Evolutionary conservation across 768 basidiomycete genomes (phyloP).

Genomic region (Sporobolomyces pararoseus): DNA sequence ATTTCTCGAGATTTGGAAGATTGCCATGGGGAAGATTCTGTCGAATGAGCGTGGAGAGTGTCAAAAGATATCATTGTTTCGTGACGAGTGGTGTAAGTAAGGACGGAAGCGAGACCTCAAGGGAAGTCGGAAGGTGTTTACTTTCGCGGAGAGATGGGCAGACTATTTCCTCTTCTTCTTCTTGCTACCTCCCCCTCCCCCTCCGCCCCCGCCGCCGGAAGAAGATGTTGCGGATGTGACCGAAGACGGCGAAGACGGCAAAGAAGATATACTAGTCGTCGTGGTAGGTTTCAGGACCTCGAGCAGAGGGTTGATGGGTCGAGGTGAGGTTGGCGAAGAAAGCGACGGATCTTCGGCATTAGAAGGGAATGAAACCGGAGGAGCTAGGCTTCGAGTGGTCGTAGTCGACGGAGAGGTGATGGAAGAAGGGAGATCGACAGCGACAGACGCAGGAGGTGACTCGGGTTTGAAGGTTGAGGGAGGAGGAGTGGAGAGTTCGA

Average conservation of each 20-base stretch:
- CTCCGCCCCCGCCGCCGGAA: neutral
- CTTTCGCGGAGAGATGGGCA: too few relatives aligned
- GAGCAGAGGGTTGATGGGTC: constrained; percentile 3
- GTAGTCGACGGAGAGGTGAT: neutral
- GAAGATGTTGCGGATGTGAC: neutral
- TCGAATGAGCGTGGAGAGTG: too few relatives aligned
- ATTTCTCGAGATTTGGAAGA: too few relatives aligned
- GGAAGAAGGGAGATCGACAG: neutral
- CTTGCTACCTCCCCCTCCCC: neutral
- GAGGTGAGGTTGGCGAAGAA: neutral
- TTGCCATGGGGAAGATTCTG: too few relatives aligned
- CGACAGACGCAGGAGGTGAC: constrained; percentile 11
- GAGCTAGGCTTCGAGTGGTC: constrained; percentile 5
- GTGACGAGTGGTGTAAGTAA: too few relatives aligned
- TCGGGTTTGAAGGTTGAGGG: neutral
- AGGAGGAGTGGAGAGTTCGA: constrained; percentile 1
- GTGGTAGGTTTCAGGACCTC: neutral
- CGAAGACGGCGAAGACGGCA: neutral
- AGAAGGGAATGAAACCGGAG: neutral
- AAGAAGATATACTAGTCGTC: neutral
- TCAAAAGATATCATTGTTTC: too few relatives aligned
- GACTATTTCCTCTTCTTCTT: constrained; percentile 28
- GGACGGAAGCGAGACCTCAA: too few relatives aligned
- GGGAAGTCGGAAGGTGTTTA: too few relatives aligned
- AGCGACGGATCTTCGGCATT: neutral